A percentile compares a stretch with the other conserved stretches of the same genome.
Conservation (phyloP, 164 flowering plant species). For the Taxillus chinensis region DNA sequence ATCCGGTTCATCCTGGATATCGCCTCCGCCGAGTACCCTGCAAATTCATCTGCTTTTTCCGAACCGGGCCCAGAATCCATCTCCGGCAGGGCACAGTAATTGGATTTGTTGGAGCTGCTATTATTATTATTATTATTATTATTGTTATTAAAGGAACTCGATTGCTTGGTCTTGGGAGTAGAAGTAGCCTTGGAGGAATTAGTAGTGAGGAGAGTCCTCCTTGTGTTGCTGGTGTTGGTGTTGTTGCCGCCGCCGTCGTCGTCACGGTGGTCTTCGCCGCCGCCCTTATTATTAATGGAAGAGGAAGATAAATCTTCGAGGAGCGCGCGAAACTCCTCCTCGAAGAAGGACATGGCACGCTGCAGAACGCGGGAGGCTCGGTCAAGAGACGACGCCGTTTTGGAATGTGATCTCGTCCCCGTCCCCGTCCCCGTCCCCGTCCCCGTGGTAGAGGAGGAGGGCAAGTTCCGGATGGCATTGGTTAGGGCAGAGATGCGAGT, state of each 20-base stretch:
- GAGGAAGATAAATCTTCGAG: constrained; percentile 26
- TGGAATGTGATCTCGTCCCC: not conserved
- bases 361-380: constrained; percentile 33
- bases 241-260: not conserved
- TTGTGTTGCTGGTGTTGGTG: not conserved
- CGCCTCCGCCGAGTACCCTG: constrained; percentile 30
- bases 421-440: no score
- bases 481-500: constrained; percentile 21
- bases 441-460: not conserved
- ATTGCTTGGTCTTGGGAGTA: no score
- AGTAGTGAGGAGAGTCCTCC: not conserved
- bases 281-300: not conserved
- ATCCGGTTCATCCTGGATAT: constrained; percentile 28
- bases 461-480: constrained; percentile 7
- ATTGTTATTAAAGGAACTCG: not conserved
- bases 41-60: constrained; percentile 18
- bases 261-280: not conserved
- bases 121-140: not conserved
- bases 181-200: not conserved
- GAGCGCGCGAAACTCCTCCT: constrained; percentile 51
- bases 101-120: not conserved
- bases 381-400: constrained; percentile 12
- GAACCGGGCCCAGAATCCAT: not conserved
- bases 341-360: constrained; percentile 49
- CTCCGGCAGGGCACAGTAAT: constrained; percentile 13